A percentile compares a stretch with the other conserved stretches of the same genome.
phyloP scores from a whole-genome alignment of 495 filamentous ascomycete genomes.

The Lindgomyces ingoldianus region DNA sequence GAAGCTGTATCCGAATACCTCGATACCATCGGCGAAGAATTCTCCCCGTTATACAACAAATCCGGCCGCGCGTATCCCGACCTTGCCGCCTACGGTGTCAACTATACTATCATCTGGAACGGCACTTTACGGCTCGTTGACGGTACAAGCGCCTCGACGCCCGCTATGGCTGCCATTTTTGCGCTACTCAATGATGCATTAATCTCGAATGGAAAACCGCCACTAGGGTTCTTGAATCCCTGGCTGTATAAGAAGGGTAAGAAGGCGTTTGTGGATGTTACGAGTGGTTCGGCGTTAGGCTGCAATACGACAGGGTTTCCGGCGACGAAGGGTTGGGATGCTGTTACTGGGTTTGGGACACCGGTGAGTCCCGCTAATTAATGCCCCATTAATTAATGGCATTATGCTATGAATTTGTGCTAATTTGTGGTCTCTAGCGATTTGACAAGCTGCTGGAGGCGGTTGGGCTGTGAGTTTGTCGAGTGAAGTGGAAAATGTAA shows the following conservation, averaged over 20 bases:
- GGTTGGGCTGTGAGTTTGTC: not conserved
- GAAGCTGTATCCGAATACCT: constrained; percentile 35
- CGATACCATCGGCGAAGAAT: constrained; percentile 21
- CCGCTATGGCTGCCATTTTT: constrained; percentile 38
- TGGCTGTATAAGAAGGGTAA: constrained; percentile 40
- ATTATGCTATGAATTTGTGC: not conserved
- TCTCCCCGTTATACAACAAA: constrained; percentile 38
- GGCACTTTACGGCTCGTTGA: constrained; percentile 22
- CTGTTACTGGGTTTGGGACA: constrained; percentile 38
- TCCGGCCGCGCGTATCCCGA: constrained; percentile 44
- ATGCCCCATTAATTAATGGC: too few relatives aligned
- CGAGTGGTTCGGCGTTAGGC: constrained; percentile 32
- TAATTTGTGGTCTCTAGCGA: not conserved
- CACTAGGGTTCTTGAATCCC: constrained; percentile 45
- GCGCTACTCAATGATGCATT: constrained; percentile 42
- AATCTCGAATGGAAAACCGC: constrained; percentile 30
- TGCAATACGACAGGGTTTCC: constrained; percentile 39
- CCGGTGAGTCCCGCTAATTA: constrained; percentile 15
- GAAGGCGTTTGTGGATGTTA: constrained; percentile 40
- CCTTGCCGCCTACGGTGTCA: constrained; percentile 36
- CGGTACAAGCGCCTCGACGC: constrained; percentile 41
- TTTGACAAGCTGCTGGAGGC: constrained; percentile 8
- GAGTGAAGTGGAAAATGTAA: too few relatives aligned
- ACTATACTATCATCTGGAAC: constrained; percentile 34
- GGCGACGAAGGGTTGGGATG: constrained; percentile 41